Conservation (phyloP, 306 rosid species). For the Hippophae gyantsensis region DNA sequence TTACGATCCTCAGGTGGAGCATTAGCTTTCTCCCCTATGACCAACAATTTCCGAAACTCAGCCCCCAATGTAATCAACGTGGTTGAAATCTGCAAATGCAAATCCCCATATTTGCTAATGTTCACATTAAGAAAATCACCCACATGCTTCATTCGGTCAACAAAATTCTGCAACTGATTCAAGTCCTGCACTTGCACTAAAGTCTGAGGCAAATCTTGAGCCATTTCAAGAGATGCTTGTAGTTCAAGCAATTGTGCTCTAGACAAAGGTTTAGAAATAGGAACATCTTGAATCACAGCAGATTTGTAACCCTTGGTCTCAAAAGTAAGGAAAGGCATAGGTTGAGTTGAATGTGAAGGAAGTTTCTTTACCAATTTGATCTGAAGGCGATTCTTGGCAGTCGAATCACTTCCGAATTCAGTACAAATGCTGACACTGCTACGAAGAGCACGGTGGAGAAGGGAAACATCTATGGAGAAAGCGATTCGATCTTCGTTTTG, state of each 20-base stretch:
- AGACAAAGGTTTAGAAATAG: constrained; percentile 74
- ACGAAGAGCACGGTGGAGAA: constrained; percentile 80
- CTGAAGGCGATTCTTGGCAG: constrained; percentile 57
- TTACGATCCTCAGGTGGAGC: constrained; percentile 68
- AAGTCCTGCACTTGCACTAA: constrained; percentile 86
- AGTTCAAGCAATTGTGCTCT: constrained; percentile 67
- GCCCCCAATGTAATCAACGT: constrained; percentile 78
- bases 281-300: constrained; percentile 84
- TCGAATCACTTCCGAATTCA: constrained; percentile 40
- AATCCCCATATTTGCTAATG: constrained; percentile 74
- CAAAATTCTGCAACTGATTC: constrained; percentile 76
- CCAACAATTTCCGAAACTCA: constrained; percentile 64
- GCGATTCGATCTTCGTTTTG: constrained; percentile 84
- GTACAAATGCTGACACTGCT: constrained; percentile 72
- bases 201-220: constrained; percentile 84
- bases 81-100: constrained; percentile 70
- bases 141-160: constrained; percentile 79
- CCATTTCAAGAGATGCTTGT: constrained; percentile 64
- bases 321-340: constrained; percentile 73
- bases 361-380: constrained; percentile 80
- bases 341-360: constrained; percentile 45
- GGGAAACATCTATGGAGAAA: constrained; percentile 67
- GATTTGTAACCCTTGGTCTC: constrained; percentile 76
- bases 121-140: constrained; percentile 71
- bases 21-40: constrained; percentile 59